Evolutionary conservation across 805 yeast genomes (phyloP).

Genomic region (Yarrowia phangngaensis): DNA sequence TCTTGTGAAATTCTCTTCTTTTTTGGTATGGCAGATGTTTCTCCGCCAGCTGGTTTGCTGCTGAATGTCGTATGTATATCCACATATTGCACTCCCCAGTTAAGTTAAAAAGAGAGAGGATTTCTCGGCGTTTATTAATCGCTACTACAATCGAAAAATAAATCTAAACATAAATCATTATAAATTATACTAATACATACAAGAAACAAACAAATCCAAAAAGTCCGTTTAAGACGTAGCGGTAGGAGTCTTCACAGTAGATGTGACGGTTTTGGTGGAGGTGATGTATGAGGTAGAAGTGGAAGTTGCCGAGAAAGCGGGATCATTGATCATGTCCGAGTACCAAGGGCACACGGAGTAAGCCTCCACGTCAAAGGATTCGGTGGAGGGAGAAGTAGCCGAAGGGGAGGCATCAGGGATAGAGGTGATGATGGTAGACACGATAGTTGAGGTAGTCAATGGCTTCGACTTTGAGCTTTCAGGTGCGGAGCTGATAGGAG

Average conservation of each 20-base stretch:
- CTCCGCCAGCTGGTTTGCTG: too few relatives aligned
- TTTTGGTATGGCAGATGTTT: too few relatives aligned
- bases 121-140: too few relatives aligned
- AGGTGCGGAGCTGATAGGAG: not conserved
- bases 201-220: not conserved
- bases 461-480: too few relatives aligned
- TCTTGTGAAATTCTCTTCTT: too few relatives aligned
- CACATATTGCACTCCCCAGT: too few relatives aligned
- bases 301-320: slow-evolving; percentile 9
- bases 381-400: slow-evolving; percentile 1
- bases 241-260: slow-evolving; percentile 10
- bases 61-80: too few relatives aligned
- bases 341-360: slow-evolving; percentile 26
- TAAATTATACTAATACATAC: not conserved
- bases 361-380: slow-evolving; percentile 5
- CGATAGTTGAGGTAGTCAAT: not conserved
- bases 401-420: not conserved
- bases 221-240: slow-evolving; percentile 1
- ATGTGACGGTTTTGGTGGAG: slow-evolving; percentile 14
- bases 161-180: not conserved
- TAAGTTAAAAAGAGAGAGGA: too few relatives aligned
- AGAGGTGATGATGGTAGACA: slow-evolving; percentile 8
- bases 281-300: slow-evolving; percentile 18
- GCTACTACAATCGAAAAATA: too few relatives aligned
- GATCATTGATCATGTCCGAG: slow-evolving; percentile 14